Evolutionary conservation across 352 stramenopile genomes (phyloP).

Genomic region (Thalassiosira livingstoniorum): DNA sequence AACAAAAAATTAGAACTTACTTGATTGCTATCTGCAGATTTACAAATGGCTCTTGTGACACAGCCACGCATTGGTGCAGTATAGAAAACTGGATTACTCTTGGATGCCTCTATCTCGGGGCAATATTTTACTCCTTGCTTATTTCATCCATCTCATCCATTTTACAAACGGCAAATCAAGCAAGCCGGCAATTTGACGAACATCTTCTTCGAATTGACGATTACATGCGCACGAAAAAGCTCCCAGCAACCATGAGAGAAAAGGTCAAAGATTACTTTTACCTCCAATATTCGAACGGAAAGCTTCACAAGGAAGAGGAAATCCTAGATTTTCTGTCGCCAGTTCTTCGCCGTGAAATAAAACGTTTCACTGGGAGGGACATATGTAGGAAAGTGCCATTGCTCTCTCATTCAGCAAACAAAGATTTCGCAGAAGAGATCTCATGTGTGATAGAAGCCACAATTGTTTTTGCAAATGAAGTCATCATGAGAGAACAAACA

Average conservation of each 20-base stretch:
- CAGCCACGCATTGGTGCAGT: slow-evolving; percentile 67
- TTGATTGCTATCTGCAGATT: slow-evolving; percentile 37
- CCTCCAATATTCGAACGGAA: slow-evolving; percentile 76
- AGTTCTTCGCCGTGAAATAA: slow-evolving; percentile 71
- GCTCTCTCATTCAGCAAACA: slow-evolving; percentile 48
- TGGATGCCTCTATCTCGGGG: slow-evolving; percentile 72
- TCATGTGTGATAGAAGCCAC: slow-evolving; percentile 60
- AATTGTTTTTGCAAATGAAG: slow-evolving; percentile 71
- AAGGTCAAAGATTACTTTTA: slow-evolving; percentile 81
- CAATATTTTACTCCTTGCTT: slow-evolving; percentile 80
- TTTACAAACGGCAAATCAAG: slow-evolving; percentile 72
- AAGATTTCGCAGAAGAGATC: slow-evolving; percentile 61
- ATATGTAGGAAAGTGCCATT: slow-evolving; percentile 76
- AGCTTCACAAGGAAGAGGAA: slow-evolving; percentile 75
- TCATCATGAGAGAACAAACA: slow-evolving; percentile 67
- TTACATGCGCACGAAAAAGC: slow-evolving; percentile 80
- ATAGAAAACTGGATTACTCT: slow-evolving; percentile 80
- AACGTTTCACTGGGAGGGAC: slow-evolving; percentile 68
- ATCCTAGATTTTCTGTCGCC: slow-evolving; percentile 75
- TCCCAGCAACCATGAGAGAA: slow-evolving; percentile 70
- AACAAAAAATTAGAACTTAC: neutral
- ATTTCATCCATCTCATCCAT: slow-evolving; percentile 81
- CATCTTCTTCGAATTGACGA: slow-evolving; percentile 74
- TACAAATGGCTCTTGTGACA: slow-evolving; percentile 68
- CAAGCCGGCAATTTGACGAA: slow-evolving; percentile 74